Evolutionary conservation across 305 asterid genomes (phyloP).

Genomic region (Rubia peregrina): DNA sequence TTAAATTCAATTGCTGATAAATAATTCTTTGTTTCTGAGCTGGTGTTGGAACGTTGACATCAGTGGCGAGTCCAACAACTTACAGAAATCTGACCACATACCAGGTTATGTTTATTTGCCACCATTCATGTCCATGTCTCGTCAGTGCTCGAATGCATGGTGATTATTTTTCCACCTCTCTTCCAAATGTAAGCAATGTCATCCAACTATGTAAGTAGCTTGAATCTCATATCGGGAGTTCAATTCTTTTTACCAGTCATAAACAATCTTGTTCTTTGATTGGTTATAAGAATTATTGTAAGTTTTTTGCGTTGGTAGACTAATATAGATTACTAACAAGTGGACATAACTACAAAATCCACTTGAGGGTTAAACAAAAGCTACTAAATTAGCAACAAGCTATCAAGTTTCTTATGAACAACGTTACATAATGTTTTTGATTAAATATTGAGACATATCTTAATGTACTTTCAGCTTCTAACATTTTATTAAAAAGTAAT

Average conservation of each 20-base stretch:
- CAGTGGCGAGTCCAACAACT: constrained; percentile 56
- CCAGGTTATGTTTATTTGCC: constrained; percentile 82
- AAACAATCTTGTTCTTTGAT: neutral
- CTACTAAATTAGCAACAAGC: too few relatives aligned
- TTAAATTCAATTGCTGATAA: constrained; percentile 6
- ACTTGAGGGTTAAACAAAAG: too few relatives aligned
- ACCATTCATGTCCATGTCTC: constrained; percentile 73
- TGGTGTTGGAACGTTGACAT: constrained; percentile 54
- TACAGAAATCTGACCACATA: constrained; percentile 47
- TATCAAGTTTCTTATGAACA: too few relatives aligned
- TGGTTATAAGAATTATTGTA: neutral
- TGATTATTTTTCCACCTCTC: constrained; percentile 91
- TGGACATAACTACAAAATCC: neutral
- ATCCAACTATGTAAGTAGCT: constrained; percentile 48
- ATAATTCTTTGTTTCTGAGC: constrained; percentile 42
- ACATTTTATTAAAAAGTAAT: too few relatives aligned
- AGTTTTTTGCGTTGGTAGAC: too few relatives aligned
- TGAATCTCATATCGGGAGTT: neutral
- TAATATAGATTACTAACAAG: too few relatives aligned
- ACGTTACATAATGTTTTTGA: too few relatives aligned
- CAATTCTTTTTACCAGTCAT: neutral
- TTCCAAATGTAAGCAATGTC: constrained; percentile 67
- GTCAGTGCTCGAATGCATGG: constrained; percentile 74
- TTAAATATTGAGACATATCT: too few relatives aligned
- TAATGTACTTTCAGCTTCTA: too few relatives aligned